A percentile compares a stretch with the other conserved stretches of the same genome.
Conservation (phyloP, 2,329 filamentous ascomycete genomes). For the Epichloe bromicola region DNA sequence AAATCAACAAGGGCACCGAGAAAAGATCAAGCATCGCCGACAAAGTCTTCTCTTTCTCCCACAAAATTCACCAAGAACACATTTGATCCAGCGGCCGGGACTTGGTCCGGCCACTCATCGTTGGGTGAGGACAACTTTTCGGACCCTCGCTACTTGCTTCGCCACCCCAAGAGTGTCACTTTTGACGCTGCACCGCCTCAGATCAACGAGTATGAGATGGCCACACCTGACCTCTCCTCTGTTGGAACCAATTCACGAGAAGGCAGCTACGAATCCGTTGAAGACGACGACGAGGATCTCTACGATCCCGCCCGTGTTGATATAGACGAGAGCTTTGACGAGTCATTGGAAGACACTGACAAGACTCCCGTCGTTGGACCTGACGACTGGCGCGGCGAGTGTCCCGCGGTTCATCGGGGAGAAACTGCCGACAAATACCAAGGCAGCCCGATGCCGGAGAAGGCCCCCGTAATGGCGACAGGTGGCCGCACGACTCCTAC, state of each 20-base stretch:
- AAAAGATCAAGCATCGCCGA: slow-evolving; percentile 64
- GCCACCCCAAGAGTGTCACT: slow-evolving; percentile 91
- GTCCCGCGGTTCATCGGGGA: slow-evolving; percentile 28
- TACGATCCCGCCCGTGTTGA: slow-evolving; percentile 39
- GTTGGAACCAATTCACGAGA: slow-evolving; percentile 81
- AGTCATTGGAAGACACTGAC: slow-evolving; percentile 85
- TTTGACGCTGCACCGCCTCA: slow-evolving; percentile 90
- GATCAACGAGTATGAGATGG: slow-evolving; percentile 96
- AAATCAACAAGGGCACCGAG: slow-evolving; percentile 40
- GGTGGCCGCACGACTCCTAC: slow-evolving; percentile 31
- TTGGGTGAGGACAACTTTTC: slow-evolving; percentile 46
- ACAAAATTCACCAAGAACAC: slow-evolving; percentile 52
- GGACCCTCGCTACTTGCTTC: slow-evolving; percentile 56
- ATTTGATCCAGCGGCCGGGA: slow-evolving; percentile 55
- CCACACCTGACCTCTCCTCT: slow-evolving; percentile 90
- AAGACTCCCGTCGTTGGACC: slow-evolving; percentile 97
- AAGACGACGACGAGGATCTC: slow-evolving; percentile 49
- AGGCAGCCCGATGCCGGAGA: slow-evolving; percentile 53
- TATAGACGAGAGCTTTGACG: slow-evolving; percentile 82
- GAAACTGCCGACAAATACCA: slow-evolving; percentile 37
- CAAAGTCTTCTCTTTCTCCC: slow-evolving; percentile 76
- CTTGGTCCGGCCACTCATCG: slow-evolving; percentile 54
- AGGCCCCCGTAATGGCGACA: slow-evolving; percentile 25
- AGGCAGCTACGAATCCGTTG: slow-evolving; percentile 80
- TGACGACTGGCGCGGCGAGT: slow-evolving; percentile 81